phyloP scores from a whole-genome alignment of 2,329 filamentous ascomycete species.

The Bimuria novae-zelandiae region DNA sequence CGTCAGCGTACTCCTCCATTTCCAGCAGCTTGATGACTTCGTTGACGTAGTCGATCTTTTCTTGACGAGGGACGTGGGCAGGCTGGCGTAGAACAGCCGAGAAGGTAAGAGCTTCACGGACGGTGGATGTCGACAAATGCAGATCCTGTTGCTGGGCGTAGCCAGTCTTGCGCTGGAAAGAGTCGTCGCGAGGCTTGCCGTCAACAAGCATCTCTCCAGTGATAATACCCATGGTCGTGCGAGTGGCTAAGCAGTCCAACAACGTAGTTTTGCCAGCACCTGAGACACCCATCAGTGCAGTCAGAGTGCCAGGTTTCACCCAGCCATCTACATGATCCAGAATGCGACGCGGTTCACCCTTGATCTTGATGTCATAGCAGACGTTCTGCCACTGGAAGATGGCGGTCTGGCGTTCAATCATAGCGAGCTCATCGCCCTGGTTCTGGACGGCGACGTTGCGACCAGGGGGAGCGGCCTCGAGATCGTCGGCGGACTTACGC shows the following conservation, averaged over 20 bases:
- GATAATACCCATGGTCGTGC: slow-evolving; percentile 87
- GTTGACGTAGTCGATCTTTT: slow-evolving; percentile 86
- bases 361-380: slow-evolving; percentile 80
- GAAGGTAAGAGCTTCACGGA: slow-evolving; percentile 86
- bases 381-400: slow-evolving; percentile 87
- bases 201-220: slow-evolving; percentile 86
- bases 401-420: slow-evolving; percentile 68
- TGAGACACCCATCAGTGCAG: slow-evolving; percentile 87
- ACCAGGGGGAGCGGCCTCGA: slow-evolving; percentile 43
- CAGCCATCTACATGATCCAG: slow-evolving; percentile 87
- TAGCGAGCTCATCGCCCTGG: slow-evolving; percentile 47
- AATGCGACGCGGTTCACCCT: slow-evolving; percentile 73
- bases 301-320: slow-evolving; percentile 86
- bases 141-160: slow-evolving; percentile 94
- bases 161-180: slow-evolving; percentile 89
- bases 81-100: slow-evolving; percentile 86
- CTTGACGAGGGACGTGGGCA: slow-evolving; percentile 68
- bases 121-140: slow-evolving; percentile 81
- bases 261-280: slow-evolving; percentile 95
- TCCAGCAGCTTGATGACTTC: slow-evolving; percentile 89
- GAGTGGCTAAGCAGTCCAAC: slow-evolving; percentile 81
- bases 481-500: slow-evolving; percentile 49
- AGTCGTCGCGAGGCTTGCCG: slow-evolving; percentile 72
- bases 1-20: slow-evolving; percentile 89
- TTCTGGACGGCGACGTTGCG: slow-evolving; percentile 43